phyloP scores from a whole-genome alignment of 352 stramenopile species.

The Phytophthora colocasiae region DNA sequence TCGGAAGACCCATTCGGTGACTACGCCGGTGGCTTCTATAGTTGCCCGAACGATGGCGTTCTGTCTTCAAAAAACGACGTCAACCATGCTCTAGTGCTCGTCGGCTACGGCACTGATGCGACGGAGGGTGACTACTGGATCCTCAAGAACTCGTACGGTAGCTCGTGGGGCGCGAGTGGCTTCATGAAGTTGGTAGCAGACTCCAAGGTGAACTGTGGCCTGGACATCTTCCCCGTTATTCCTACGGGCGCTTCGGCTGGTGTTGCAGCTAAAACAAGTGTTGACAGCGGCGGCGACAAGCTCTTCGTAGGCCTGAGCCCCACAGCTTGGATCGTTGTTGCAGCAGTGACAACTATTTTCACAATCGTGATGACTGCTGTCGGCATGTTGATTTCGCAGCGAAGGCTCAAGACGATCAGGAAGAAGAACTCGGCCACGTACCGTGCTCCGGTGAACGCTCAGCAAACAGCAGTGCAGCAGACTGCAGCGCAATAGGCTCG shows the following conservation, averaged over 20 bases:
- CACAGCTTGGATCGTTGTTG: conserved; percentile 65
- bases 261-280: conserved; percentile 40
- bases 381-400: conserved; percentile 55
- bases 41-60: conserved; percentile 66
- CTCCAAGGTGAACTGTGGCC: conserved; percentile 76
- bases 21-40: conserved; percentile 75
- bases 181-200: conserved; percentile 77
- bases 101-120: conserved; percentile 73
- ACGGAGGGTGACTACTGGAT: conserved; percentile 80
- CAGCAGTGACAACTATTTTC: conserved; percentile 51
- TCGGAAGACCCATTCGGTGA: conserved; percentile 76
- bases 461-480: conserved; percentile 4
- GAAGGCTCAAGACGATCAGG: conserved; percentile 53
- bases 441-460: conserved; percentile 31
- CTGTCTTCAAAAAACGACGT: conserved; percentile 74
- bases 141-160: conserved; percentile 84
- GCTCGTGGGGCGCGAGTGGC: conserved; percentile 66
- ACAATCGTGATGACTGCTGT: conserved; percentile 61
- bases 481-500: conserved; percentile 10
- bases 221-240: conserved; percentile 84
- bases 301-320: conserved; percentile 65
- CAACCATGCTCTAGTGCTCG: conserved; percentile 79
- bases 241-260: conserved; percentile 61
- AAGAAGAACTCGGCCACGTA: conserved; percentile 58
- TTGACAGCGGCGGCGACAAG: conserved; percentile 74